Evolutionary conservation across 495 filamentous ascomycete genomes (phyloP), one percentile per base, ranked within the genome.

Genomic region (Annulohypoxylon maeteangense): DNA sequence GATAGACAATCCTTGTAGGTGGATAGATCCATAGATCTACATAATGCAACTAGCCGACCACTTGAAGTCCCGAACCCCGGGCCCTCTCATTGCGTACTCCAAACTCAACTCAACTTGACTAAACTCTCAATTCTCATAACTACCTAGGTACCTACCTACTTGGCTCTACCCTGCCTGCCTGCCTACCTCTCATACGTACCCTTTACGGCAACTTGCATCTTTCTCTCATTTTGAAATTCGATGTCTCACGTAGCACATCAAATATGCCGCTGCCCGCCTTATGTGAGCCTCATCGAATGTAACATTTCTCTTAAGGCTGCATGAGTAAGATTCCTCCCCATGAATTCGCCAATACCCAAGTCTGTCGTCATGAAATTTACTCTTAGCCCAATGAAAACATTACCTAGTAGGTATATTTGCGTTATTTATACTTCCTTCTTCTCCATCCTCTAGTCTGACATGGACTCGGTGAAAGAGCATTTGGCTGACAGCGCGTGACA

Each of bases 221-320:
- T 31, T 29, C 7, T 23, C 20, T 47, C 23, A 29, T 22, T 1
- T 29, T 22, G 22, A 7, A 7, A 50, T 7, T 50, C 47, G 10
- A 50, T 6, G 25, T 54, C 27, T 54, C 6, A 36, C 34, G 7
- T 36, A 36, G 7, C 7, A 36, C 34, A 40, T 14, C 12, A 40
- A 56, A 45, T 23, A 55, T 31, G 10, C 22, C 16, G 25, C 18
- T 20, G 34, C 6, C 10, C 27, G 29, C 47, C 47, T 70, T 65
- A 70, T 65, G 67, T 48, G 61, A 65, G 47, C 51, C 55, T 60
- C 61, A 60, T 53, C 38, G 29, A 55, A 70, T 53, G 23, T 34
- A 64, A 3, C 4, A 51, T 25, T 42, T n/a, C 18, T 42, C 38
- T 6, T 42, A 57, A 32, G 67, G 60, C 61, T 70, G 47, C 48